Evolutionary conservation across 2,329 filamentous ascomycete species (phyloP), one percentile per base, ranked within the genome.

Genomic region (Botrytis cinerea): DNA sequence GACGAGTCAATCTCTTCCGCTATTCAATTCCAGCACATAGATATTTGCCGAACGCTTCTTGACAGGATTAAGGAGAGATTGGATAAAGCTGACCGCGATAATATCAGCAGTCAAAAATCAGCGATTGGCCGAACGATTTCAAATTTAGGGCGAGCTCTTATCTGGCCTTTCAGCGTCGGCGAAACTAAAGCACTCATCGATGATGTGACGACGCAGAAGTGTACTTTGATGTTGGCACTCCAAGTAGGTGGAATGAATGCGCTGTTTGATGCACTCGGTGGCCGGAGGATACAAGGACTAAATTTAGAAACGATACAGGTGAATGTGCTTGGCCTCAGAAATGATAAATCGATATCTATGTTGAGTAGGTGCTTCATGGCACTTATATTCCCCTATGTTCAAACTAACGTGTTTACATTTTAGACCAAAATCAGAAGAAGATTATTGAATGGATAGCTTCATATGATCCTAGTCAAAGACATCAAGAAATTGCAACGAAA

Each of bases 161-260:
- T 69, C 28, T 71, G 72, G 69, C 40, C 51, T 63, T 72, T 35
- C 70, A 75, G 5, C 22, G 54, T 20, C 62, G 51, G 5, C 54
- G 43, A 64, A 54, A 71, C 32, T 14, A 46, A 62, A 60, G n/a
- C 48, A 61, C 48, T 62, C 38, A 51, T 59, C 6, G 51, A 54
- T 25, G 54, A 71, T 64, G n/a, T 71, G n/a, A 28, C 20, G n/a
- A 28, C 60, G 18, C 43, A 64, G 43, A 71, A 64, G n/a, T 48
- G 59, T 25, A 71, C 59, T 18, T 71, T 70, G 35, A 46, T 45
- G n/a, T n/a, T 70, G 60, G 51, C 38, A 1, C n/a, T 70, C 25
- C 67, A 70, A 70, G 67, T 45, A 18, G 38, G 46, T 57, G 54
- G 40, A 32, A 70, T 59, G 20, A 45, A 70, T 43, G 38, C 51